phyloP scores from a whole-genome alignment of 495 filamentous ascomycete genomes.

The Antarctomyces pellizariae region DNA sequence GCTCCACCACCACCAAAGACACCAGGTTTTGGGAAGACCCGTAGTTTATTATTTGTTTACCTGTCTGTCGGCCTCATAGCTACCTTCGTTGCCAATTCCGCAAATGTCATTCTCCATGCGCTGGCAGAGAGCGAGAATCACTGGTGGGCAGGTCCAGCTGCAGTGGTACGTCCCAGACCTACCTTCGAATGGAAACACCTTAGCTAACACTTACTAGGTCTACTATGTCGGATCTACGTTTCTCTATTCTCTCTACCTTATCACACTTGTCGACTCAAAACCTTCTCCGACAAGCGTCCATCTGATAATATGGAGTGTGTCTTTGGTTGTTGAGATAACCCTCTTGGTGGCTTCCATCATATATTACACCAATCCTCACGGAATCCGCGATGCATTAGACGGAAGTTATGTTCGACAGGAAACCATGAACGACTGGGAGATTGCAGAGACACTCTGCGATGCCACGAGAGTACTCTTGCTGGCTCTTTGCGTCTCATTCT shows the following conservation, averaged over 20 bases:
- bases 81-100: constrained; percentile 52
- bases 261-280: constrained; percentile 58
- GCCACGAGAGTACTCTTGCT: constrained; percentile 36
- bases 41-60: constrained; percentile 42
- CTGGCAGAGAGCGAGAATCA: constrained; percentile 34
- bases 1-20: constrained; percentile 18
- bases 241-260: constrained; percentile 34
- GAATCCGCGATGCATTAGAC: constrained; percentile 24
- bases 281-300: constrained; percentile 52
- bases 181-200: constrained; percentile 1
- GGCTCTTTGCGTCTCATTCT: constrained; percentile 31
- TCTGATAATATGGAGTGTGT: constrained; percentile 48
- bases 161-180: constrained; percentile 37
- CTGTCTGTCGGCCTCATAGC: constrained; percentile 39
- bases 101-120: constrained; percentile 55
- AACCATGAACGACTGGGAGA: constrained; percentile 32
- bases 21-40: constrained; percentile 14
- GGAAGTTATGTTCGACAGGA: constrained; percentile 13
- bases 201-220: constrained; percentile 27
- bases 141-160: constrained; percentile 82
- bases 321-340: constrained; percentile 38
- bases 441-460: constrained; percentile 32
- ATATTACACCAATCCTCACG: constrained; percentile 33
- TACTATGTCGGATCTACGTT: constrained; percentile 49
- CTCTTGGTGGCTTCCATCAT: constrained; percentile 40